Conservation (phyloP, 1,139 yeast species). For the Lodderomyces orthopsilosis region DNA sequence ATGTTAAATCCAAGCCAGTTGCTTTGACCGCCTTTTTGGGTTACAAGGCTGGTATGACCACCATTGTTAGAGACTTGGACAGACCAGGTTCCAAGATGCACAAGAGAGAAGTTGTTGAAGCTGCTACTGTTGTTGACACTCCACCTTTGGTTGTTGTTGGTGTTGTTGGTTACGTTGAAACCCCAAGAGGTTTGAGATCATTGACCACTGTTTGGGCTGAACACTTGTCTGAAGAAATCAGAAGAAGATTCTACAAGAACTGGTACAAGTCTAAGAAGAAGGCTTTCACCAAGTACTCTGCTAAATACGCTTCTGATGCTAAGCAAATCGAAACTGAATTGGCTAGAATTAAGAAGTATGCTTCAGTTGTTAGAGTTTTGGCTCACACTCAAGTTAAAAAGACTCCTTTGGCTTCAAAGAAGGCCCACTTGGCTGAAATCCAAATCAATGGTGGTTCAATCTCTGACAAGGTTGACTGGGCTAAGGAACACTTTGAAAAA, state of each 20-base stretch:
- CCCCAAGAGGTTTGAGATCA: constrained; percentile 99
- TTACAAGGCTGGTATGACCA: constrained; percentile 99
- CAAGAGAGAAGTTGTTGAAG: constrained; percentile 99
- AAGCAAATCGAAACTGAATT: constrained; percentile 91
- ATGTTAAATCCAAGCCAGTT: constrained; percentile 96
- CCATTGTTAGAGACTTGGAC: constrained; percentile 99
- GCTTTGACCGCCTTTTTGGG: constrained; percentile 99
- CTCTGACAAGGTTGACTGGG: constrained; percentile 98
- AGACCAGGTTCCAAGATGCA: constrained; percentile 99
- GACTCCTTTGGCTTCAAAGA: constrained; percentile 99
- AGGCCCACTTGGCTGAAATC: constrained; percentile 99
- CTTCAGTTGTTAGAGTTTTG: constrained; percentile 96
- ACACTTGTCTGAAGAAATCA: constrained; percentile 98
- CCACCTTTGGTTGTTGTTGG: constrained; percentile 99
- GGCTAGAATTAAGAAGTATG: constrained; percentile 98
- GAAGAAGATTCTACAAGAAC: constrained; percentile 99
- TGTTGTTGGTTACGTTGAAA: constrained; percentile 99
- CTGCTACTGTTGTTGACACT: constrained; percentile 98
- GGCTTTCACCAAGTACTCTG: constrained; percentile 99
- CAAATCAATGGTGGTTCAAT: constrained; percentile 99
- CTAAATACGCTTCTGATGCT: constrained; percentile 93
- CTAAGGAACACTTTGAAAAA: constrained; percentile 98
- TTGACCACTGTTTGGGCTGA: constrained; percentile 99
- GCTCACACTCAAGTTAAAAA: constrained; percentile 99
- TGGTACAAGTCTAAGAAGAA: constrained; percentile 99